Base-by-base conservation (phyloP, 2,329 filamentous ascomycete genomes). In the Aspergillus aculeatus region DNA sequence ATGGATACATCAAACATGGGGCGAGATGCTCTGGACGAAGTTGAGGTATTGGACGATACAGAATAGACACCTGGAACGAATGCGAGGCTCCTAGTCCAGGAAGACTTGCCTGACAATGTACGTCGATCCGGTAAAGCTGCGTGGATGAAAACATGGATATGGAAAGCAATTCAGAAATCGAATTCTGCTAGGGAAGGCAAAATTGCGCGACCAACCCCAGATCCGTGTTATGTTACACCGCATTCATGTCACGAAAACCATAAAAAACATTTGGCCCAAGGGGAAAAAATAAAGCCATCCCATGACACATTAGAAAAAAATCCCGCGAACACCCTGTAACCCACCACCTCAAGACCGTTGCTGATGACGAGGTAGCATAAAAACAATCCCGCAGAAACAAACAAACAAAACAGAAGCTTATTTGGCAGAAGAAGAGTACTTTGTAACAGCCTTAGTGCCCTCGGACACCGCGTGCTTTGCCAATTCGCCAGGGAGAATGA, bases 391-490 rank as follows among this genome's bases (percentile, higher is more conserved):
- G 68, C 80, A 78, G 85, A 84, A 80, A 79, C 74, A 81, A 77
- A 78, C 78, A 85, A 82, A 78, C 78, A 74, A 79, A 79, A 76
- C 66, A 75, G 72, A 74, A 74, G 74, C 82, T 87, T 96, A 98
- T 92, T 98, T 99, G 82, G 93, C 95, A 77, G 94, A 97, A 62
- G 94, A 97, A 71, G 94, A 98, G 88, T 98, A 99, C 89, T 99
- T 99, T 86, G 95, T 99, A 72, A 99, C 95, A 60, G 95, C 95
- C 91, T 99, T 99, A 80, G 95, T 99, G 77, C 95, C 95, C 84
- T 99, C 95, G 73, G 95, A 99, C 52, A 99, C 95, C 71, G 95
- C 95, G 83, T 99, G 95, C 90, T 99, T 99, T 80, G 95, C 95
- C 72, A 99, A 87, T 84, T 99, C 95, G 83, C 95, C 95, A 50